Conservation (phyloP, 768 basidiomycete genomes). For the Pleurotus cornucopiae region DNA sequence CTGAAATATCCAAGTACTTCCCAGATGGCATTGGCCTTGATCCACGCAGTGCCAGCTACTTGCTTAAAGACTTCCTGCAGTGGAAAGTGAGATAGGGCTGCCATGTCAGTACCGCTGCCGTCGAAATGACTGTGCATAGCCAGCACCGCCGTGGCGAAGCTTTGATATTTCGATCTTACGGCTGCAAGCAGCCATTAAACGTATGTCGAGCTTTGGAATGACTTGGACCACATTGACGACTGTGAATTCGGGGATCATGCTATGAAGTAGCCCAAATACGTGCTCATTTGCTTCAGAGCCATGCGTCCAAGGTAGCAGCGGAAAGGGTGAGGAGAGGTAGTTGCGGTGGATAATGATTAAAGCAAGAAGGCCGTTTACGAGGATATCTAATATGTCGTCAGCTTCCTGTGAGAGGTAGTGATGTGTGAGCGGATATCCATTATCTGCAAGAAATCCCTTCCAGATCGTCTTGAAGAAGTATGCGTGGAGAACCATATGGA, state of each 20-base stretch:
- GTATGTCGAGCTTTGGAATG: constrained; percentile 15
- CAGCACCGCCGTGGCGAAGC: constrained; percentile 8
- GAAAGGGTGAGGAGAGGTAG: not conserved
- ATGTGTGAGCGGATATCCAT: not conserved
- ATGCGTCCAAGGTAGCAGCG: constrained; percentile 22
- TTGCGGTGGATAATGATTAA: not conserved
- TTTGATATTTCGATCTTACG: constrained; percentile 15
- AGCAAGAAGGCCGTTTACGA: not conserved
- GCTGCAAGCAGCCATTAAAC: constrained; percentile 8
- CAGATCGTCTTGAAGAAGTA: not conserved
- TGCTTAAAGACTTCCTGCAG: constrained; percentile 15
- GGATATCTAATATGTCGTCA: not conserved
- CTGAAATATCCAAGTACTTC: constrained; percentile 13
- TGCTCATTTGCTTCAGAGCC: constrained; percentile 20
- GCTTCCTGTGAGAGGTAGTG: not conserved
- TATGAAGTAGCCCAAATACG: constrained; percentile 14
- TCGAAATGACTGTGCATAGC: constrained; percentile 18
- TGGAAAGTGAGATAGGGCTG: constrained; percentile 15
- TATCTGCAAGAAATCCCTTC: not conserved
- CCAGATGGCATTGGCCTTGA: constrained; percentile 15
- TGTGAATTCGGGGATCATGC: constrained; percentile 13
- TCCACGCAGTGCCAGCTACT: constrained; percentile 9
- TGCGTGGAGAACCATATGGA: constrained; percentile 16
- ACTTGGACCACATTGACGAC: constrained; percentile 14
- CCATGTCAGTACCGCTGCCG: constrained; percentile 13